A percentile compares a stretch with the other conserved stretches of the same genome.
Conservation (phyloP, 2,329 filamentous ascomycete genomes). For the Amesomyces nigricolor region DNA sequence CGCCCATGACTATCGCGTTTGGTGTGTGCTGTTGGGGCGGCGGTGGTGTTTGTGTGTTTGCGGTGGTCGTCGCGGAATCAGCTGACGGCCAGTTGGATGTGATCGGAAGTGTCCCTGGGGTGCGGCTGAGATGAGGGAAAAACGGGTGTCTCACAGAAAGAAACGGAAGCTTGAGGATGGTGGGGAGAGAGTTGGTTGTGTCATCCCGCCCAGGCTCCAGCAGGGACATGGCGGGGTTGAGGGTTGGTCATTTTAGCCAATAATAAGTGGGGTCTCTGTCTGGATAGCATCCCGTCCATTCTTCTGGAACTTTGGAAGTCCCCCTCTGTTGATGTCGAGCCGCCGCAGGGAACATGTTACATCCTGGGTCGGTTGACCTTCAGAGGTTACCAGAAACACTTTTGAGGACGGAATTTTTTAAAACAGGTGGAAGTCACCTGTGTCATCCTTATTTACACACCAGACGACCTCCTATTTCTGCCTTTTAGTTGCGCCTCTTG, state of each 20-base stretch:
- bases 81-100: neutral
- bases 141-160: neutral
- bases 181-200: conserved; percentile 6
- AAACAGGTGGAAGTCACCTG: no score
- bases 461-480: no score
- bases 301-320: no score
- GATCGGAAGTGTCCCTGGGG: neutral
- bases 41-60: neutral
- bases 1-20: conserved; percentile 51
- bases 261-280: no score
- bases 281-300: no score
- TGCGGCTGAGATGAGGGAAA: neutral
- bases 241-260: neutral
- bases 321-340: no score
- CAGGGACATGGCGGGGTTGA: conserved; percentile 2
- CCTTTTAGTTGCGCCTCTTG: no score
- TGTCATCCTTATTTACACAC: no score
- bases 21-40: conserved; percentile 5
- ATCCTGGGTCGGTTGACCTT: no score
- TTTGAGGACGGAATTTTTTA: no score
- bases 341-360: no score
- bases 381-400: no score
- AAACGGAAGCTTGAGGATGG: neutral
- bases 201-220: neutral
- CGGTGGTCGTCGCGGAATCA: neutral